Conservation (phyloP, 164 flowering plant genomes). For the Umbellularia californica region DNA sequence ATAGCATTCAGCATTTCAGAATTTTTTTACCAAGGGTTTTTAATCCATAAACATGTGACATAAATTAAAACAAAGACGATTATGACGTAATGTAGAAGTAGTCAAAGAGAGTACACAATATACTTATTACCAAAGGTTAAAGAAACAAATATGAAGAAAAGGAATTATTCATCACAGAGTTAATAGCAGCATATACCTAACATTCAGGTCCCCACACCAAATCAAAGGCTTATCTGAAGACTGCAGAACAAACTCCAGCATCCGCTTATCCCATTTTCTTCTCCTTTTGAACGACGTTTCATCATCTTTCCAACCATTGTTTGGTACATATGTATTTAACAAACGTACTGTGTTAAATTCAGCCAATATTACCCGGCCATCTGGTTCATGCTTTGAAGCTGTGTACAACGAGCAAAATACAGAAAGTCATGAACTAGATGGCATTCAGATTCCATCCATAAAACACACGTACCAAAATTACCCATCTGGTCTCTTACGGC, state of each 20-base stretch:
- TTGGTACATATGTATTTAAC: conserved; percentile 84
- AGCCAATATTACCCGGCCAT: conserved; percentile 90
- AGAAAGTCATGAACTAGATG: not conserved
- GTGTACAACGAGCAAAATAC: conserved; percentile 13
- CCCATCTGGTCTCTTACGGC: not conserved
- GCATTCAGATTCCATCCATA: not conserved
- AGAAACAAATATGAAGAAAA: not conserved
- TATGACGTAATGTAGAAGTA: not conserved
- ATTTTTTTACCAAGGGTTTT: not conserved
- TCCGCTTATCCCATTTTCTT: conserved; percentile 96
- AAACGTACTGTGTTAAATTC: conserved; percentile 82
- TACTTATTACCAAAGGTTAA: not conserved
- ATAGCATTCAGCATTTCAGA: not conserved
- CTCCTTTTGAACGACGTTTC: conserved; percentile 82
- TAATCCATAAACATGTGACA: too few relatives aligned
- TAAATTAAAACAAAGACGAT: too few relatives aligned
- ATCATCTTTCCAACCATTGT: conserved; percentile 99
- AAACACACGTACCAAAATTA: not conserved
- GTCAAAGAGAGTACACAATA: not conserved
- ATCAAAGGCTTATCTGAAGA: conserved; percentile 78
- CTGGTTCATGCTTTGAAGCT: conserved; percentile 86
- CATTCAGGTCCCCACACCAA: conserved; percentile 99
- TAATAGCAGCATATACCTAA: conserved; percentile 46
- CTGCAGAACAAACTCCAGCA: conserved; percentile 66
- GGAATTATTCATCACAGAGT: not conserved